Evolutionary conservation across 2,329 filamentous ascomycete genomes (phyloP).

Genomic region (Cladophialophora immunda): DNA sequence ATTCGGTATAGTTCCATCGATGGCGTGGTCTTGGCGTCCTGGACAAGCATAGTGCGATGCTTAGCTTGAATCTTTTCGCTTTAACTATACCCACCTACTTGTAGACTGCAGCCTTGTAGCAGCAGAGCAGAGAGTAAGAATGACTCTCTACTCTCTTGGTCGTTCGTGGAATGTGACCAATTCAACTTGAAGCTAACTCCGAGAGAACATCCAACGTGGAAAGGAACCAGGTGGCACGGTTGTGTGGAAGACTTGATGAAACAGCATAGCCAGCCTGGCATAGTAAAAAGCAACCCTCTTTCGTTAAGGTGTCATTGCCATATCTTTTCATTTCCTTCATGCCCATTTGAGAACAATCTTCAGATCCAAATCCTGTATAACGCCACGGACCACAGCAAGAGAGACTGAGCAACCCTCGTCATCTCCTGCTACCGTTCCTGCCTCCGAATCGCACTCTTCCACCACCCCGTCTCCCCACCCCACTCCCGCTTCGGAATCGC

Average conservation of each 20-base stretch:
- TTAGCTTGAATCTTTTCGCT: neutral
- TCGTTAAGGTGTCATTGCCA: neutral
- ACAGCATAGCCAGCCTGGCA: neutral
- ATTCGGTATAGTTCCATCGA: neutral
- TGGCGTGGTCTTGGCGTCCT: neutral
- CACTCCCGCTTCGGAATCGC: slow-evolving; percentile 33
- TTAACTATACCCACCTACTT: no score
- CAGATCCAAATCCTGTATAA: neutral
- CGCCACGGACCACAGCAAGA: neutral
- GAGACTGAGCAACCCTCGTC: neutral
- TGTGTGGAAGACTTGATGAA: neutral
- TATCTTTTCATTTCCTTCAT: neutral
- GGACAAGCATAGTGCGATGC: neutral
- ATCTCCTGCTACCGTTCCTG: slow-evolving; percentile 23
- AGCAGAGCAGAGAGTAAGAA: neutral
- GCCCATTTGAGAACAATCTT: neutral
- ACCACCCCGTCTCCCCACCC: slow-evolving; percentile 29
- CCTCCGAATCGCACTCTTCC: slow-evolving; percentile 31
- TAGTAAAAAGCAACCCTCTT: neutral
- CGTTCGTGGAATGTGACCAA: no score
- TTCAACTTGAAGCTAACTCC: no score
- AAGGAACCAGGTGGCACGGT: neutral
- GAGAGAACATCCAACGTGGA: no score
- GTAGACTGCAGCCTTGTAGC: neutral
- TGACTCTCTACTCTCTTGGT: no score